phyloP scores from a whole-genome alignment of 257 asterid species.

The Craterostigma plantagineum region DNA sequence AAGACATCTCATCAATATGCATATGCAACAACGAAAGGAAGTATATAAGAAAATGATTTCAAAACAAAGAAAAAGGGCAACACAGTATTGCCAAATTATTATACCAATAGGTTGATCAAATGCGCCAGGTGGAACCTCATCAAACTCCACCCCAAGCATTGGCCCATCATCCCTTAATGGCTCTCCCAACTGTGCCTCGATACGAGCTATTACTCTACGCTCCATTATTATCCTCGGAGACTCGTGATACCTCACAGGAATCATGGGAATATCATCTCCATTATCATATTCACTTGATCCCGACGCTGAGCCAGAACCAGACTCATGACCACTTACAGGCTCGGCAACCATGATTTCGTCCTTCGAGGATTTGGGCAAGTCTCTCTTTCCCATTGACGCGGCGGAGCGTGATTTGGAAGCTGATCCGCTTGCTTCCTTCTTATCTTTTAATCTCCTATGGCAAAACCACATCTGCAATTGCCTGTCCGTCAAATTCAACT shows the following conservation, averaged over 20 bases:
- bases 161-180: slow-evolving; percentile 83
- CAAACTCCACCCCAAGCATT: slow-evolving; percentile 82
- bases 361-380: slow-evolving; percentile 29
- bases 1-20: background rate
- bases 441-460: slow-evolving; percentile 88
- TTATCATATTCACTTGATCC: slow-evolving; percentile 67
- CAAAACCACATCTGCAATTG: slow-evolving; percentile 99
- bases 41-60: background rate
- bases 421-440: slow-evolving; percentile 59
- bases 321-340: slow-evolving; percentile 35
- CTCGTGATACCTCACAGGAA: slow-evolving; percentile 41
- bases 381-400: slow-evolving; percentile 29
- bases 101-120: slow-evolving; percentile 92
- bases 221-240: slow-evolving; percentile 52
- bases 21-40: background rate
- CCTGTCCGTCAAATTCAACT: slow-evolving; percentile 65
- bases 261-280: slow-evolving; percentile 38
- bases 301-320: slow-evolving; percentile 46
- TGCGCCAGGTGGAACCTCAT: slow-evolving; percentile 94
- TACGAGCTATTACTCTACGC: slow-evolving; percentile 68
- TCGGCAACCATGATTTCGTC: slow-evolving; percentile 34
- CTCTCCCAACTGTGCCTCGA: slow-evolving; percentile 89
- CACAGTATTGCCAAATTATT: background rate
- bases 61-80: background rate
- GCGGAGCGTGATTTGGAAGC: slow-evolving; percentile 38